Conservation (phyloP, 2,329 filamentous ascomycete species). For the Pseudogymnoascus sp. region DNA sequence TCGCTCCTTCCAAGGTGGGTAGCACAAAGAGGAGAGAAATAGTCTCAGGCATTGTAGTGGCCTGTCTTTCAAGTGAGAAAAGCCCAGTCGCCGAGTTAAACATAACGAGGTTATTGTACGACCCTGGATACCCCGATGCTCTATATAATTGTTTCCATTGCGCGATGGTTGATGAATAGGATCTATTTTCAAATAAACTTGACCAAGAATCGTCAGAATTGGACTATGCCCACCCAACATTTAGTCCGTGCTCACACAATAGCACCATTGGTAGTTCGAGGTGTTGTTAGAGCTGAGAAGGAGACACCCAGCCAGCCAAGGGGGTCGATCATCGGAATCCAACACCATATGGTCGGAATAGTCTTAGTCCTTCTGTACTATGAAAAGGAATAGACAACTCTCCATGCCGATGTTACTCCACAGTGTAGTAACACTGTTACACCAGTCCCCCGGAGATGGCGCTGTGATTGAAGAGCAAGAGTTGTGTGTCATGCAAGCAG, state of each 20-base stretch:
- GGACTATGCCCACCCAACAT: not conserved
- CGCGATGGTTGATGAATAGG: not conserved
- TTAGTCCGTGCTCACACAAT: not conserved
- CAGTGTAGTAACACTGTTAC: not conserved
- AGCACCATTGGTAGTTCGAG: not conserved
- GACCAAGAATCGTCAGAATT: not conserved
- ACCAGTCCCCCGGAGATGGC: not conserved
- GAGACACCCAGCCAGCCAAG: not conserved
- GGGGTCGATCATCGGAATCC: not conserved
- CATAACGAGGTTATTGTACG: not conserved
- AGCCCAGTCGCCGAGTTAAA: not conserved
- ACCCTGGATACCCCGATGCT: not conserved
- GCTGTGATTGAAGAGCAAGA: not conserved
- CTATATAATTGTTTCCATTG: not conserved
- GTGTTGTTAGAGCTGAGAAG: not conserved
- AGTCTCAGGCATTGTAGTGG: not conserved
- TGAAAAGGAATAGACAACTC: not conserved
- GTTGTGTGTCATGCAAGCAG: not conserved
- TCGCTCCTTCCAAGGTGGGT: not conserved
- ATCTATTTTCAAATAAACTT: not conserved
- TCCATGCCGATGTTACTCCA: not conserved
- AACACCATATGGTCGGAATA: not conserved
- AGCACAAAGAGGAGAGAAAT: not conserved
- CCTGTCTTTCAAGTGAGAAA: conserved; percentile 2
- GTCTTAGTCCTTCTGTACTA: not conserved